These are phyloP conservation scores for Magnolia kwangsiensis DNA, from an alignment of 164 flowering plant species.

Conservation along the genomic window DNA sequence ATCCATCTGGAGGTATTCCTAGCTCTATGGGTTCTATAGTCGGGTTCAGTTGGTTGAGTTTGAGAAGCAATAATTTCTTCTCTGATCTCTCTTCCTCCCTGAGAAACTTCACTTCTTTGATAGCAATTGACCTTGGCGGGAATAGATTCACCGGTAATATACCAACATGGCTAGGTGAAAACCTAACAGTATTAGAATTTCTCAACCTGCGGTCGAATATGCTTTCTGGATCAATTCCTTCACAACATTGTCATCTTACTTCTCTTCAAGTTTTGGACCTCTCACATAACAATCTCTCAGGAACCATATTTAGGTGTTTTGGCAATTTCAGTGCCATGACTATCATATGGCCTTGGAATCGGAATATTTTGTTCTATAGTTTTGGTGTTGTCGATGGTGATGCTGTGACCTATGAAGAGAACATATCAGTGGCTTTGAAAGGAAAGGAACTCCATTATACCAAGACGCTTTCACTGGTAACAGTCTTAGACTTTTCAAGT, in stretches of 20 bases:
- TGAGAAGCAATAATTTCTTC: constrained; percentile 12
- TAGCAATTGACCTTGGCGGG: constrained; percentile 14
- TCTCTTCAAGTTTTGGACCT: constrained; percentile 25
- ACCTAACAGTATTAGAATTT: neutral
- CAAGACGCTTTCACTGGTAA: constrained; percentile 1
- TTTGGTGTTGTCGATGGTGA: neutral
- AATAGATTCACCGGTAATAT: constrained; percentile 13
- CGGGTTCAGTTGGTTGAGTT: neutral
- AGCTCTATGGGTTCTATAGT: constrained; percentile 14
- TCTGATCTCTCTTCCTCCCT: constrained; percentile 4
- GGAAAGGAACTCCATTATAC: constrained; percentile 6
- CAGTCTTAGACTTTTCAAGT: constrained; percentile 15
- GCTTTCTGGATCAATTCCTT: constrained; percentile 10
- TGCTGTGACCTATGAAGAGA: neutral
- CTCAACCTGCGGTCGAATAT: constrained; percentile 17
- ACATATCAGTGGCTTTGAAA: constrained; percentile 6
- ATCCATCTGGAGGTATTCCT: constrained; percentile 22
- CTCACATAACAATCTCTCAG: constrained; percentile 10
- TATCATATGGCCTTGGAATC: neutral
- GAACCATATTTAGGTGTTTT: constrained; percentile 11
- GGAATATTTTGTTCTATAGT: too few species aligned
- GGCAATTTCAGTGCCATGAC: constrained; percentile 19
- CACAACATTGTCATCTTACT: constrained; percentile 3
- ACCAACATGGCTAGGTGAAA: constrained; percentile 25
- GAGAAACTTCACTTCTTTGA: neutral